Evolutionary conservation across 225 moss, liverwort and hornwort genomes (phyloP), one percentile per base, ranked within the genome.

Genomic region (Asterella californica): DNA sequence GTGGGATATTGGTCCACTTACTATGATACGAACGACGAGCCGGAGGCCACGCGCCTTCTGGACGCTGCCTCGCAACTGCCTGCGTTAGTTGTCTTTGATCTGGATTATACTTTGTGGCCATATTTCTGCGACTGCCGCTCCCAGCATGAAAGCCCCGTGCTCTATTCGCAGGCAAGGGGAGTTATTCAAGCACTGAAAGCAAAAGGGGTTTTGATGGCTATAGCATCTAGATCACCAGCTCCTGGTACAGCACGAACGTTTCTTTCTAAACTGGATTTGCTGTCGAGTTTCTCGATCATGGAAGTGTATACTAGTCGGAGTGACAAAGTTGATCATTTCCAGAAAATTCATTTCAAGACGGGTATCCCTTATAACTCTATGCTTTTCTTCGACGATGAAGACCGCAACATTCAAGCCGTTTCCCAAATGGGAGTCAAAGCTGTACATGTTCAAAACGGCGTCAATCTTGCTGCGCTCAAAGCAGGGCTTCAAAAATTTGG

Each of bases 91-190:
- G 96, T 96, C 50, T 96, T 96, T 59, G 94, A 96, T 81, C 87
- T 96, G 53, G 96, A 96, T 68, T 96, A 96, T 80, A 94, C 96
- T 25, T 81, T 94, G 4, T 96, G 94, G 96, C 96, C 96, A 60
- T 96, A 88, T 78, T 94, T 89, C 85, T 94, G 96, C 75, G 92
- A 92, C 79, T 92, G 96, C 66, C 90, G 86, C 21, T 94, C 89
- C 38, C 55, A 89, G 79, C 88, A 80, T 57, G 94, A 94, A 34
- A 86, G 82, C 80, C 96, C 96, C 4, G 86, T 91, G 68, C 76
- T 96, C 22, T 96, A 90, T 45, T 90, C 92, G 18, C 91, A 96
- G 80, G 94, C 90, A 25, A 92, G 82, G 80, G 90, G 90, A 33
- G 85, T 94, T 9, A 75, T 96, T 78, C 87, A 89, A 70, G 96